Percentiles rank a stretch among this genome's conserved stretches.
phyloP scores from a whole-genome alignment of 2,329 filamentous ascomycete genomes.

The Aspergillus niger region DNA sequence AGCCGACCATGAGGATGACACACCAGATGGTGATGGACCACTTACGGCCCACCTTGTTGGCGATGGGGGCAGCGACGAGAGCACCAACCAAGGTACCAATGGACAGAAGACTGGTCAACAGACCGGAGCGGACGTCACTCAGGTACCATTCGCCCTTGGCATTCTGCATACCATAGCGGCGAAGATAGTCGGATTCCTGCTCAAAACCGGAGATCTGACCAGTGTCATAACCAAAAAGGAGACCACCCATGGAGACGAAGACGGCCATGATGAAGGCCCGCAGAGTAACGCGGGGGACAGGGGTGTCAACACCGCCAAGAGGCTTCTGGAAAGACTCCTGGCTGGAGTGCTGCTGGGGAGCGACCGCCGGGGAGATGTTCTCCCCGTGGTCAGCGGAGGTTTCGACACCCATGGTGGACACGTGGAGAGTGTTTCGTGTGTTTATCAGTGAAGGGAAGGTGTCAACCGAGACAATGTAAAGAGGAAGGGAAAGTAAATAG shows the following conservation, averaged over 20 bases:
- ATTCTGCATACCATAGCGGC: conserved; percentile 41
- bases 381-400: conserved; percentile 34
- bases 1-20: conserved; percentile 43
- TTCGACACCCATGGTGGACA: conserved; percentile 33
- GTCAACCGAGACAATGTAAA: not conserved
- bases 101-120: conserved; percentile 47
- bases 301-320: conserved; percentile 31
- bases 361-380: conserved; percentile 30
- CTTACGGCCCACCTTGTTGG: conserved; percentile 46
- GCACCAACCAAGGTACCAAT: conserved; percentile 49
- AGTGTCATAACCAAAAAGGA: conserved; percentile 50
- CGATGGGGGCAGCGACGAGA: conserved; percentile 43
- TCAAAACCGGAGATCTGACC: conserved; percentile 51
- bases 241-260: conserved; percentile 50
- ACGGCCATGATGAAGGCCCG: conserved; percentile 45
- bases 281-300: conserved; percentile 39
- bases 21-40: conserved; percentile 47
- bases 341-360: conserved; percentile 25
- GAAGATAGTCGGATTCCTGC: conserved; percentile 45
- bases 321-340: conserved; percentile 31
- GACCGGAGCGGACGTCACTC: conserved; percentile 44
- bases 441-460: not conserved
- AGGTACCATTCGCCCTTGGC: conserved; percentile 37
- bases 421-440: not conserved
- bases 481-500: not conserved